phyloP scores from a whole-genome alignment of 495 filamentous ascomycete genomes.

The Talaromyces proteolyticus region DNA sequence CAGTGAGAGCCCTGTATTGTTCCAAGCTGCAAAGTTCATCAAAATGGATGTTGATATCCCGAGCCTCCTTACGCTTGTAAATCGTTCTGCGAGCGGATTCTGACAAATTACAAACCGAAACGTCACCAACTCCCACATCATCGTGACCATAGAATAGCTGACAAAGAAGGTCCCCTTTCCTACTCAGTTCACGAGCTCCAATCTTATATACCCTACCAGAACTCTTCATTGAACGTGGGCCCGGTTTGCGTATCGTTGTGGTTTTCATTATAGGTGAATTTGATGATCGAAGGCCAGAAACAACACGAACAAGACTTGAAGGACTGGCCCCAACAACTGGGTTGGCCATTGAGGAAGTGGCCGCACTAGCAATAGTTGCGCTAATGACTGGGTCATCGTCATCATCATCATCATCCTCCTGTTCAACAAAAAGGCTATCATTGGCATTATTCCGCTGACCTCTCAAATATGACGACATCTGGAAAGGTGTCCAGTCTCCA shows the following conservation, averaged over 20 bases:
- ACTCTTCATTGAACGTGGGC: too few species aligned
- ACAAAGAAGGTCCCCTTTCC: not conserved
- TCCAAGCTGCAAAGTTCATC: conserved; percentile 25
- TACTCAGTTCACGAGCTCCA: not conserved
- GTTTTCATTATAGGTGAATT: too few species aligned
- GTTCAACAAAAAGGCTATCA: conserved; percentile 6
- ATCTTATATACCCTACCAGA: not conserved
- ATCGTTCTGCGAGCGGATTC: not conserved
- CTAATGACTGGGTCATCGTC: not conserved
- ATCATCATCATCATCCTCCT: conserved; percentile 1
- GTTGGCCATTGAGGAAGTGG: too few species aligned
- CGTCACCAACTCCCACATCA: conserved; percentile 24
- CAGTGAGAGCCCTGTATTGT: conserved; percentile 23
- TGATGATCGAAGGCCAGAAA: too few species aligned
- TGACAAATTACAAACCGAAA: conserved; percentile 31
- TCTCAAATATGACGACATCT: conserved; percentile 2
- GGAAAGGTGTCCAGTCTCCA: conserved; percentile 2
- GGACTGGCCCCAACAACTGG: too few species aligned
- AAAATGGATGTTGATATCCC: conserved; percentile 33
- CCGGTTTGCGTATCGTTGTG: too few species aligned
- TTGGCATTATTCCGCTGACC: not conserved
- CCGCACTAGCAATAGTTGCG: not conserved
- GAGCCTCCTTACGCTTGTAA: conserved; percentile 7
- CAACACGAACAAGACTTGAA: too few species aligned
- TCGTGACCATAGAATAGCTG: conserved; percentile 31